phyloP scores from a whole-genome alignment of 495 filamentous ascomycete genomes.

The Echria macrotheca region DNA sequence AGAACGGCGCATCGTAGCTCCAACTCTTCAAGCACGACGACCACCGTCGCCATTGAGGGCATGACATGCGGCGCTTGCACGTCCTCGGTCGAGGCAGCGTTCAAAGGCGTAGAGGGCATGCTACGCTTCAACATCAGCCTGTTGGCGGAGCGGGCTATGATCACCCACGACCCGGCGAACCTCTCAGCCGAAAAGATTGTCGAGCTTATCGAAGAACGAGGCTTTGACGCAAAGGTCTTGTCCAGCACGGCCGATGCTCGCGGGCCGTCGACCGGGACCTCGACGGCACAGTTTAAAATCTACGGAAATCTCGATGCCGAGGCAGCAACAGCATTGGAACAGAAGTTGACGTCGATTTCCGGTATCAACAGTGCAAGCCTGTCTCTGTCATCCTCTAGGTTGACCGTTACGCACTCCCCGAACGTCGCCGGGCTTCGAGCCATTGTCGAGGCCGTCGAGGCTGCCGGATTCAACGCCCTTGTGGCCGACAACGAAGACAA shows the following conservation, averaged over 20 bases:
- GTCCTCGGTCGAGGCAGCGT: slow-evolving; percentile 77
- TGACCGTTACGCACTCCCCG: slow-evolving; percentile 65
- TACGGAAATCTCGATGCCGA: slow-evolving; percentile 70
- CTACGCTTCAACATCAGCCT: slow-evolving; percentile 90
- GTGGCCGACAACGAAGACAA: slow-evolving; percentile 90
- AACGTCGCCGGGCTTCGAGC: slow-evolving; percentile 68
- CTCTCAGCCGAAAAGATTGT: slow-evolving; percentile 67
- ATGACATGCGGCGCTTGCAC: slow-evolving; percentile 98
- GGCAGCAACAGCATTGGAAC: slow-evolving; percentile 67
- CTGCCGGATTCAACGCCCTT: slow-evolving; percentile 76
- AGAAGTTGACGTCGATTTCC: slow-evolving; percentile 54
- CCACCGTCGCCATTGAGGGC: slow-evolving; percentile 84
- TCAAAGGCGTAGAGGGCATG: slow-evolving; percentile 68
- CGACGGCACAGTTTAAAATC: slow-evolving; percentile 69
- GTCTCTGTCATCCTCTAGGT: slow-evolving; percentile 59
- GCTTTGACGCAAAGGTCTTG: slow-evolving; percentile 83
- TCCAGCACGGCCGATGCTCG: slow-evolving; percentile 47
- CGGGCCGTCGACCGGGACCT: slow-evolving; percentile 42
- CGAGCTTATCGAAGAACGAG: slow-evolving; percentile 86
- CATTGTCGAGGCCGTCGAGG: slow-evolving; percentile 78
- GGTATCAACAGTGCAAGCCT: slow-evolving; percentile 73
- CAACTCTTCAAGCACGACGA: slow-evolving; percentile 48
- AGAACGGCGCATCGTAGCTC: slow-evolving; percentile 26
- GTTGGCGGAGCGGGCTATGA: slow-evolving; percentile 84
- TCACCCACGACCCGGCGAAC: slow-evolving; percentile 69